Percentiles rank a stretch among this genome's conserved stretches.
Conservation (phyloP, 805 yeast genomes). For the Candida michaelii region DNA sequence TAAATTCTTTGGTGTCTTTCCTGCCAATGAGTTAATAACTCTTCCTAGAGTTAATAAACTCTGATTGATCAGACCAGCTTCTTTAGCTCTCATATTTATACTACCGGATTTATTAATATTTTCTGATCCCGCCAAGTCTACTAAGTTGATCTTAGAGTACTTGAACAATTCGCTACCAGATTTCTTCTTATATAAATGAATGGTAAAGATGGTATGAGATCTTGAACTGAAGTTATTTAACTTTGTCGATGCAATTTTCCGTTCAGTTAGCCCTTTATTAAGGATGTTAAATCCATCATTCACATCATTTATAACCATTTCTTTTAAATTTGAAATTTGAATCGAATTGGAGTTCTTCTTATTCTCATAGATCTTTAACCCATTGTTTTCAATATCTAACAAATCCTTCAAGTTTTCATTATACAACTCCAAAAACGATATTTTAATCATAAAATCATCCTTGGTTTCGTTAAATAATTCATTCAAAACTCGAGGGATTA, state of each 20-base stretch:
- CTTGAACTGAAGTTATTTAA: slow-evolving; percentile 73
- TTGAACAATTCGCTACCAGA: slow-evolving; percentile 15
- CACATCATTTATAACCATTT: slow-evolving; percentile 53
- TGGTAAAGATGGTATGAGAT: slow-evolving; percentile 75
- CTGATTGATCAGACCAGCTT: slow-evolving; percentile 91
- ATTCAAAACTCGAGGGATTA: slow-evolving; percentile 49
- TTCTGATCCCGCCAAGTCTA: slow-evolving; percentile 95
- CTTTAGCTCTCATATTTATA: slow-evolving; percentile 78
- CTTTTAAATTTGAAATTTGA: slow-evolving; percentile 64
- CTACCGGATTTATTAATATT: slow-evolving; percentile 89
- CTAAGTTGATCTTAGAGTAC: slow-evolving; percentile 71
- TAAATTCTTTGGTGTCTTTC: slow-evolving; percentile 12
- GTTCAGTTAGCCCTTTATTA: slow-evolving; percentile 53
- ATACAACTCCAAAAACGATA: slow-evolving; percentile 82
- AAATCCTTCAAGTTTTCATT: slow-evolving; percentile 84
- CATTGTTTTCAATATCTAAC: slow-evolving; percentile 41
- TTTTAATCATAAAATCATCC: slow-evolving; percentile 65
- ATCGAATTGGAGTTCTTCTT: slow-evolving; percentile 30
- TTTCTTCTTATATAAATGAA: slow-evolving; percentile 50
- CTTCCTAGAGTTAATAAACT: slow-evolving; percentile 84
- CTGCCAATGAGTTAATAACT: slow-evolving; percentile 65
- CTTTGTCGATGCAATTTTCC: slow-evolving; percentile 72
- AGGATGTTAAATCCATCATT: slow-evolving; percentile 56
- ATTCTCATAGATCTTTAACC: slow-evolving; percentile 42
- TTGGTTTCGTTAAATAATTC: slow-evolving; percentile 51